Conservation (phyloP, 441 rosid genomes). For the Cnidoscolus chayamansa region DNA sequence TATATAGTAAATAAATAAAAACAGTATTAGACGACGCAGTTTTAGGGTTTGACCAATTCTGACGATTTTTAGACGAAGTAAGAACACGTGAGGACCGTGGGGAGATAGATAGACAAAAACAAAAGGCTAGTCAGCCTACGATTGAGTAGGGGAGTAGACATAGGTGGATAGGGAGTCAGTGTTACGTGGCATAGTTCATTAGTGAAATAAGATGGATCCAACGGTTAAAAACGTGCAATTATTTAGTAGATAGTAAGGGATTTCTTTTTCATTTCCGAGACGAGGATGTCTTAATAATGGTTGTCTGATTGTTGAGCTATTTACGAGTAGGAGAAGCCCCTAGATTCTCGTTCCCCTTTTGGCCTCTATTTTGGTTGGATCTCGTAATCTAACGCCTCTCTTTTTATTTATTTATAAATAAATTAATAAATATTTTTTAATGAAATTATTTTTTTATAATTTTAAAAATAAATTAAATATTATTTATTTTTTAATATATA, state of each 20-base stretch:
- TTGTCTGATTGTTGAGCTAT: not conserved
- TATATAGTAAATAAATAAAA: too few species aligned
- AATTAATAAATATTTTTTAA: too few species aligned
- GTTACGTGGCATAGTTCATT: not conserved
- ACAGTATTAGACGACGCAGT: not conserved
- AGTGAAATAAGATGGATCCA: not conserved
- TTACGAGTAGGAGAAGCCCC: too few species aligned
- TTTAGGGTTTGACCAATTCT: not conserved
- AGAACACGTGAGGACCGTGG: constrained; percentile 30
- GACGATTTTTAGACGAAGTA: constrained; percentile 4
- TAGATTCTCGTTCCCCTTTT: too few species aligned
- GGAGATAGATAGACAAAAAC: not conserved
- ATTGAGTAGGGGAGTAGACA: not conserved
- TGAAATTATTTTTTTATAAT: too few species aligned
- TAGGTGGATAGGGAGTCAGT: not conserved
- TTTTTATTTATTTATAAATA: too few species aligned
- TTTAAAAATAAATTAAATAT: too few species aligned
- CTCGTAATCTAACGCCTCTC: too few species aligned
- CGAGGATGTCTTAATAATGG: not conserved
- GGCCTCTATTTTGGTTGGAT: too few species aligned
- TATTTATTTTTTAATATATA: too few species aligned
- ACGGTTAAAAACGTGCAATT: not conserved
- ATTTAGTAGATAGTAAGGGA: too few species aligned
- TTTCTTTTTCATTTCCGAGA: not conserved
- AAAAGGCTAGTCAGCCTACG: not conserved